Evolutionary conservation across 1,284 basidiomycete genomes (phyloP), one percentile per base, ranked within the genome.

Genomic region (Cryptococcus sp.): DNA sequence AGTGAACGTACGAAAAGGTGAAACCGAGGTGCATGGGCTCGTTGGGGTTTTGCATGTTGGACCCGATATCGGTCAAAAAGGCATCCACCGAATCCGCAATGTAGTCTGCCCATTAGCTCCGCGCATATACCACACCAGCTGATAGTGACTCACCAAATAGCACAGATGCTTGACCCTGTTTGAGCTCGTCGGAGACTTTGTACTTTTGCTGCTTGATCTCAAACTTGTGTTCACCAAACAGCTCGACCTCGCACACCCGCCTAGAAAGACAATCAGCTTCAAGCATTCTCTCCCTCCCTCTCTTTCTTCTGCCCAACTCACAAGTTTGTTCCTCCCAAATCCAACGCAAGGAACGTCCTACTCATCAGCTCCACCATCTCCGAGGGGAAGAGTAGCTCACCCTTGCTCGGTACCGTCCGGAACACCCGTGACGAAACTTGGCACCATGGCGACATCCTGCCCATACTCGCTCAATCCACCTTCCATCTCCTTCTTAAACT

Each of bases 81-180:
- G 85, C 83, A 67, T 94, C 90, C 26, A 98, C 92, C 6, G 88
- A 93, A 60, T 91, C 87, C 25, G 95, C 95, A 59, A 98, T 87
- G 75, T 95, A 98, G 74, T 95, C 89, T 90, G 60, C 28, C 34
- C n/a, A n/a, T 11, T 31, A 2, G 11, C 28, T 22, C 5, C 9
- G n/a, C n/a, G 11, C 21, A 6, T 16, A 6, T n/a, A n/a, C n/a
- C n/a, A n/a, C n/a, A n/a, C n/a, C n/a, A n/a, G n/a, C n/a, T n/a
- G 12, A 4, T 16, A 24, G 31, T 5, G 10, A 68, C 82, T 59
- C 50, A 91, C 89, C 87, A 65, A 95, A 94, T 37, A 95, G 75
- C 3, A 79, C 80, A 2, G 78, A 78, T 1, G 84, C 89, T 66
- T 94, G 86, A 41, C 91, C 93, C 9, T 86, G 84, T 75, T 97